Evolutionary conservation across 2,329 filamentous ascomycete genomes (phyloP).

Genomic region (Microsporum ferrugineum): DNA sequence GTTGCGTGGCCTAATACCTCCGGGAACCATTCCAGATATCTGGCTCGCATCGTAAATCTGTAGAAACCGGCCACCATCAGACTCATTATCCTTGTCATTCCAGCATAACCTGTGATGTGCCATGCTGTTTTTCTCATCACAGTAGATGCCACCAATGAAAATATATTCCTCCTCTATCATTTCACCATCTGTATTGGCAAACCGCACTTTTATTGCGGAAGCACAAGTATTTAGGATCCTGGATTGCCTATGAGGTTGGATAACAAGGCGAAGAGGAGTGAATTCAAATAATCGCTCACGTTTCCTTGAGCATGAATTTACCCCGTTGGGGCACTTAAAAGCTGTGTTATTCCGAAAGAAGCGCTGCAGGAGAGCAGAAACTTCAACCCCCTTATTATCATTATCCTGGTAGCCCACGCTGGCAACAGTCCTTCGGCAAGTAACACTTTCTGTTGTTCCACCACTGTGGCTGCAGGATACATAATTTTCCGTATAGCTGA

Average conservation of each 20-base stretch:
- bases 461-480: neutral
- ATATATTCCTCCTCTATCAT: constrained; percentile 21
- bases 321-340: neutral
- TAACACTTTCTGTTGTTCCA: neutral
- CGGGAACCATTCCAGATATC: constrained; percentile 21
- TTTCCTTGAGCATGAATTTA: constrained; percentile 5
- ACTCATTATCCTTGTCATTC: constrained; percentile 22
- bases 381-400: constrained; percentile 15
- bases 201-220: constrained; percentile 18
- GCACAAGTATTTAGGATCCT: constrained; percentile 19
- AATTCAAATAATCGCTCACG: constrained; percentile 12
- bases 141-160: constrained; percentile 31
- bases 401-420: neutral
- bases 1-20: constrained; percentile 15
- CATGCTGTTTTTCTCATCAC: neutral
- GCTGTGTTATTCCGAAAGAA: constrained; percentile 9
- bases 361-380: constrained; percentile 17
- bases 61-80: constrained; percentile 13
- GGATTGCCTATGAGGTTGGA: constrained; percentile 14
- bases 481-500: constrained; percentile 1
- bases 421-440: neutral
- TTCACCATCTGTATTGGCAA: constrained; percentile 14
- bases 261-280: constrained; percentile 24
- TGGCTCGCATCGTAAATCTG: constrained; percentile 24
- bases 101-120: constrained; percentile 22